Conservation (phyloP, 345 rosid species). For the Draba incana region DNA sequence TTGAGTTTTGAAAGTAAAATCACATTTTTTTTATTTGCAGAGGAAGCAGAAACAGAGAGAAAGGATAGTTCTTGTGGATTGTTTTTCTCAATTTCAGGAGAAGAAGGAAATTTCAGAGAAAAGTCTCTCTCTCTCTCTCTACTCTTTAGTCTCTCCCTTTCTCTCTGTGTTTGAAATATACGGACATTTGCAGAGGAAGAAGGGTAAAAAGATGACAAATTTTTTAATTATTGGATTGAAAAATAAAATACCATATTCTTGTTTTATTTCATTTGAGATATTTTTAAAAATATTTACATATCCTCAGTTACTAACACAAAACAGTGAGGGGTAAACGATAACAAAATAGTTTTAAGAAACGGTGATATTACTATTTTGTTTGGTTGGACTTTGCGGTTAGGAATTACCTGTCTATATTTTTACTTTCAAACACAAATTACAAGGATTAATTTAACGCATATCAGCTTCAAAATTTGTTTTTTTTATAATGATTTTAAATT, state of each 20-base stretch:
- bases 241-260: not conserved
- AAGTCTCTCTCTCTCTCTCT: conserved; percentile 4
- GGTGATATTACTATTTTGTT: no score
- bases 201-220: conserved; percentile 3
- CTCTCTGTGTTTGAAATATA: conserved; percentile 39
- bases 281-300: not conserved
- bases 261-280: not conserved
- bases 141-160: not conserved
- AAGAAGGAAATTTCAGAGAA: no score
- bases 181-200: conserved; percentile 40
- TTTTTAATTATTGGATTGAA: not conserved
- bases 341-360: no score
- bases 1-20: not conserved
- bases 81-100: no score
- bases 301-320: no score
- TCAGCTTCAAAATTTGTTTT: no score
- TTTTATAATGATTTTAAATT: not conserved
- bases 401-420: no score
- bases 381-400: no score
- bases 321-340: no score
- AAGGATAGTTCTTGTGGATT: no score
- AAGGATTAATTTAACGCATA: no score
- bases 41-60: not conserved
- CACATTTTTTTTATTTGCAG: not conserved
- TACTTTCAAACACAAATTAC: no score